Evolutionary conservation across 2,329 filamentous ascomycete species (phyloP).

Genomic region (Aureobasidium leucospermi): DNA sequence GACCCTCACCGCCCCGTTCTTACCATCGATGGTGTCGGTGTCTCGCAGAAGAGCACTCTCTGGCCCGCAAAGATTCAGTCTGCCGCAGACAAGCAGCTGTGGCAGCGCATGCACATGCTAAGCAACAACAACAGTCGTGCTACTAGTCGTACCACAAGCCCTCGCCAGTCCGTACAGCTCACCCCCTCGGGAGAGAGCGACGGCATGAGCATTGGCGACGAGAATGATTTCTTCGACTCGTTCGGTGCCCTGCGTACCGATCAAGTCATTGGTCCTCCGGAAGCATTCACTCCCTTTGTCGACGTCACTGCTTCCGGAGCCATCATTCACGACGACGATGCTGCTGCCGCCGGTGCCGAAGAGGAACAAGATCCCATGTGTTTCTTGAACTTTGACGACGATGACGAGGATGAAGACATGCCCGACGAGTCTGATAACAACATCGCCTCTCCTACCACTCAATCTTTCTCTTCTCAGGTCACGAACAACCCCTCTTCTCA

Average conservation of each 20-base stretch:
- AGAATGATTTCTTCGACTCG: slow-evolving; percentile 12
- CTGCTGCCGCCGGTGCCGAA: slow-evolving; percentile 29
- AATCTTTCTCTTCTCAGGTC: slow-evolving; percentile 46
- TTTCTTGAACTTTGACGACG: slow-evolving; percentile 63
- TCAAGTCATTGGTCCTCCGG: slow-evolving; percentile 15
- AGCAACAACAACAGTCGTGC: slow-evolving; percentile 17
- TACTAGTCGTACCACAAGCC: slow-evolving; percentile 25
- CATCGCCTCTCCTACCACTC: slow-evolving; percentile 35
- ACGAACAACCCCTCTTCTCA: slow-evolving; percentile 27
- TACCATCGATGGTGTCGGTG: slow-evolving; percentile 16
- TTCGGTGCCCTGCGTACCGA: slow-evolving; percentile 14
- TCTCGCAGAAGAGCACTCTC: slow-evolving; percentile 15
- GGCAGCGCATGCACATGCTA: slow-evolving; percentile 14
- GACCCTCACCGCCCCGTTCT: slow-evolving; percentile 20
- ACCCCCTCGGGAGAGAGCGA: slow-evolving; percentile 17
- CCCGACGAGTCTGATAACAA: slow-evolving; percentile 26
- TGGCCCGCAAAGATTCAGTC: slow-evolving; percentile 18
- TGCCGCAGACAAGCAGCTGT: slow-evolving; percentile 14
- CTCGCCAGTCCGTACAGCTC: slow-evolving; percentile 21
- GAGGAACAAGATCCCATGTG: slow-evolving; percentile 55
- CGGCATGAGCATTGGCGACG: slow-evolving; percentile 5
- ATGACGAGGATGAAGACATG: slow-evolving; percentile 50
- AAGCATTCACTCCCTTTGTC: slow-evolving; percentile 17
- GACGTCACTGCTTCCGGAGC: slow-evolving; percentile 15
- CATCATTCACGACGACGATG: slow-evolving; percentile 12